phyloP scores from a whole-genome alignment of 345 rosid genomes.

The Brassica incana region DNA sequence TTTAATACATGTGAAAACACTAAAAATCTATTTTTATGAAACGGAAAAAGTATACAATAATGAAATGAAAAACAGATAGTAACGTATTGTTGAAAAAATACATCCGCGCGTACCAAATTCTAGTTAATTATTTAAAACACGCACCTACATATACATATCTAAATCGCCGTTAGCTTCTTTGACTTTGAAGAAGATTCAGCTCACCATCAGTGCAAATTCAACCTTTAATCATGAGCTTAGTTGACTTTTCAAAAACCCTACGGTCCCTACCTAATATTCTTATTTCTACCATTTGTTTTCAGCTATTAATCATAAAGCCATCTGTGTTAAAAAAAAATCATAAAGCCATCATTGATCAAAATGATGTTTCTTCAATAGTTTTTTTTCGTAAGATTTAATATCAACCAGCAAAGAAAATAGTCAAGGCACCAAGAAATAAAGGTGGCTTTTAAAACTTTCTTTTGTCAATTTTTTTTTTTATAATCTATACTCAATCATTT shows the following conservation, averaged over 20 bases:
- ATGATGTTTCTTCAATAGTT: background rate
- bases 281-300: no score
- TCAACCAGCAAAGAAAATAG: background rate
- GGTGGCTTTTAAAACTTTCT: background rate
- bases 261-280: no score
- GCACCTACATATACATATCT: background rate
- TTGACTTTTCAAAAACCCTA: background rate
- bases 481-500: background rate
- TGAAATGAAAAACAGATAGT: no score
- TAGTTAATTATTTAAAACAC: background rate
- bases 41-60: no score
- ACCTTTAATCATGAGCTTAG: background rate
- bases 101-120: no score
- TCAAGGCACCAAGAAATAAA: background rate
- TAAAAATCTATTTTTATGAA: no score
- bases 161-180: background rate
- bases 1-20: no score
- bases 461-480: background rate
- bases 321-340: background rate
- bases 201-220: background rate
- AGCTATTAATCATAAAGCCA: background rate
- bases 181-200: background rate
- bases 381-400: background rate
- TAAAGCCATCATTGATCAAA: background rate
- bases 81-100: no score